Evolutionary conservation across 805 yeast species (phyloP), one percentile per base, ranked within the genome.

Genomic region (Wickerhamiella occidentalis): DNA sequence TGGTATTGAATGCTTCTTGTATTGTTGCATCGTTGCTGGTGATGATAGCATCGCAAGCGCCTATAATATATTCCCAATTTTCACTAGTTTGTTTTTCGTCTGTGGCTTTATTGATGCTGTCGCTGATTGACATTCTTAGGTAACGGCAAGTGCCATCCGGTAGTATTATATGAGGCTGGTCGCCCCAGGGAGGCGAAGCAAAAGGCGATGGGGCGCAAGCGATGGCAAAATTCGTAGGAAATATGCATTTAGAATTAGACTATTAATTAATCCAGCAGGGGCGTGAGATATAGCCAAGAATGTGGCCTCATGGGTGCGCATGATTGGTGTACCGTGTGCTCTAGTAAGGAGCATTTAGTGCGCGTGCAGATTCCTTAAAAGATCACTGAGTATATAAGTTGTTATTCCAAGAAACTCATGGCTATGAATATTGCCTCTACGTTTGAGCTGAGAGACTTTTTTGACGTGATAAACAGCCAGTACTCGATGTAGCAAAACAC

Each of bases 391-490:
- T n/a, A n/a, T n/a, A n/a, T n/a, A 92, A 92, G 68, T 72, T 92
- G 60, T 71, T 92, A 59, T 92, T 92, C 85, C 98, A 92, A 71
- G 98, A n/a, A 92, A 66, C 75, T 92, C 58, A 73, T 92, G 63
- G 85, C 96, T n/a, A 92, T 92, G 98, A 92, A 92, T 66, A 92
- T 92, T 64, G 97, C 98, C 3, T 97, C 98, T 55, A 78, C 96
- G 61, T 73, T 92, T 64, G 82, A 80, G 65, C 68, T 92, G 55
- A 92, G 87, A 23, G 96, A 88, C 67, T n/a, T n/a, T n/a, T n/a
- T n/a, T n/a, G n/a, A n/a, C n/a, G n/a, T n/a, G n/a, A n/a, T n/a
- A n/a, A n/a, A n/a, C n/a, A n/a, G n/a, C n/a, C n/a, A n/a, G n/a
- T n/a, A n/a, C n/a, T n/a, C n/a, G n/a, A n/a, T n/a, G n/a, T n/a